A percentile compares a stretch with the other conserved stretches of the same genome.
These are phyloP conservation scores for Cryphonectria naterciae DNA, from an alignment of 2,329 filamentous ascomycete species.

Conservation along the genomic window DNA sequence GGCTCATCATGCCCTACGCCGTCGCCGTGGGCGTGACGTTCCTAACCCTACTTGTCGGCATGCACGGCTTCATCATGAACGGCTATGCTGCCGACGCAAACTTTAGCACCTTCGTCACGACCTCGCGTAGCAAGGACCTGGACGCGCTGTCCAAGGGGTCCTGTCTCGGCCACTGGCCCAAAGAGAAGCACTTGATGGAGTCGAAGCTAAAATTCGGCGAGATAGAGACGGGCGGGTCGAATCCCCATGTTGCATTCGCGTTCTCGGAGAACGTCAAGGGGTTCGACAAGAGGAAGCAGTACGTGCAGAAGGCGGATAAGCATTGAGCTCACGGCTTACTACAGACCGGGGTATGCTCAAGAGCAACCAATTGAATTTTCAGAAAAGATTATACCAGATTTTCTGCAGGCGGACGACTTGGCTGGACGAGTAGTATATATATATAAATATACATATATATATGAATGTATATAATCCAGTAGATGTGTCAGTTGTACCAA, in stretches of 20 bases:
- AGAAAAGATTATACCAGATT: not conserved
- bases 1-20: slow-evolving; percentile 28
- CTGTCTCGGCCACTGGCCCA: slow-evolving; percentile 27
- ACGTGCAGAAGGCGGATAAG: not conserved
- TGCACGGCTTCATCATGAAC: slow-evolving; percentile 24
- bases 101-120: slow-evolving; percentile 27
- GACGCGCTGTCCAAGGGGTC: slow-evolving; percentile 21
- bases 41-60: slow-evolving; percentile 22
- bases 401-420: not conserved
- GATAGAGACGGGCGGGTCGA: slow-evolving; percentile 15
- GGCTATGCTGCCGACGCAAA: slow-evolving; percentile 25
- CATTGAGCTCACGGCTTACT: not conserved
- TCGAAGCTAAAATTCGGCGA: slow-evolving; percentile 28
- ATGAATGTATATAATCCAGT: too few relatives aligned
- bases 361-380: not conserved
- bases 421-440: too few relatives aligned
- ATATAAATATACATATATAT: too few relatives aligned
- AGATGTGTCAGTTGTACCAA: too few relatives aligned
- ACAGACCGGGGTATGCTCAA: not conserved
- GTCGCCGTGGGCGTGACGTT: slow-evolving; percentile 26
- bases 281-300: slow-evolving; percentile 19
- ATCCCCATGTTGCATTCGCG: slow-evolving; percentile 19
- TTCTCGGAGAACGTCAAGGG: slow-evolving; percentile 20
- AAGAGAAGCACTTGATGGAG: slow-evolving; percentile 20
- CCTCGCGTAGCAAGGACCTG: slow-evolving; percentile 26